Conservation (phyloP, 2,329 filamentous ascomycete genomes). For the Cytospora piceicola region DNA sequence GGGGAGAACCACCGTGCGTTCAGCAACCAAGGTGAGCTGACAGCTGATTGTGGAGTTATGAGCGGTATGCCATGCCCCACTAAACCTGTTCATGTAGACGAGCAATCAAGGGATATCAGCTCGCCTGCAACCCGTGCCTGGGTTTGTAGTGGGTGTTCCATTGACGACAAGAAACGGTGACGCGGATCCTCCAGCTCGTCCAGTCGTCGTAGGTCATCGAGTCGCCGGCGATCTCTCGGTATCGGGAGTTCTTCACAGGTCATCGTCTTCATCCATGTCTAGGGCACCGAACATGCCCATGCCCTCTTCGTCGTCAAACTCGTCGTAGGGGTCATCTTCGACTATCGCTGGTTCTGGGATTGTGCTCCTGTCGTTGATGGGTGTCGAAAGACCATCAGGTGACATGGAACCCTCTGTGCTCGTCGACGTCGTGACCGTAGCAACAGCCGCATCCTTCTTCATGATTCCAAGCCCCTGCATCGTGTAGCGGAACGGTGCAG, state of each 20-base stretch:
- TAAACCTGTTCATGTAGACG: neutral
- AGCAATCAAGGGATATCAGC: neutral
- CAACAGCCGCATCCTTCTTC: slow-evolving; percentile 16
- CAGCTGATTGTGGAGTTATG: neutral
- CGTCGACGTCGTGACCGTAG: slow-evolving; percentile 4
- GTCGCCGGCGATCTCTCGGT: neutral
- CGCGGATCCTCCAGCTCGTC: neutral
- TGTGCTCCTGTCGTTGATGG: neutral
- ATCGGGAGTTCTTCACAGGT: neutral
- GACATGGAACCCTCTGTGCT: neutral
- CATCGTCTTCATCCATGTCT: slow-evolving; percentile 14
- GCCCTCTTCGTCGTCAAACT: slow-evolving; percentile 7
- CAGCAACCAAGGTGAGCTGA: neutral
- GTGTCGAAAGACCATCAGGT: neutral
- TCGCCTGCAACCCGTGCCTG: neutral
- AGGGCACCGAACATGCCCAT: slow-evolving; percentile 21
- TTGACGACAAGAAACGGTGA: neutral
- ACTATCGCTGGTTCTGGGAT: slow-evolving; percentile 14
- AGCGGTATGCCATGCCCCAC: neutral
- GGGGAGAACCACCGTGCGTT: neutral
- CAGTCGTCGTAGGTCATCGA: neutral
- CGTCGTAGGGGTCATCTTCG: slow-evolving; percentile 3
- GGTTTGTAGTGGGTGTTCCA: neutral
- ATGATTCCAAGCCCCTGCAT: slow-evolving; percentile 22
- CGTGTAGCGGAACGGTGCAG: slow-evolving; percentile 22